phyloP scores from a whole-genome alignment of 1,139 yeast genomes.

The Geotrichum fermentans region DNA sequence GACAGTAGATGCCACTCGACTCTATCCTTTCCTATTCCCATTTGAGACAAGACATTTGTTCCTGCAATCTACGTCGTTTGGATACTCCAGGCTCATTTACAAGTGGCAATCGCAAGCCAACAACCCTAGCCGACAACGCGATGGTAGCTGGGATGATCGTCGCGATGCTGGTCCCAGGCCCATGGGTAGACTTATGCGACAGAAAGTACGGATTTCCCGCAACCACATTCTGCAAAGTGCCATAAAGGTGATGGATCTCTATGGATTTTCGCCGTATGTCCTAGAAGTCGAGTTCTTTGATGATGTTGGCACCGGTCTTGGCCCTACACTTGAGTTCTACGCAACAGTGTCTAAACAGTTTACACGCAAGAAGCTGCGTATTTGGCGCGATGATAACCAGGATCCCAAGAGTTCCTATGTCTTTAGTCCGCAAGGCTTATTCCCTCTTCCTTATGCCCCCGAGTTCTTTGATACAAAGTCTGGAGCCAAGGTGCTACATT shows the following conservation, averaged over 20 bases:
- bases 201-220: conserved; percentile 75
- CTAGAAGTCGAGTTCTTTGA: conserved; percentile 84
- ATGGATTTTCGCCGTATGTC: conserved; percentile 75
- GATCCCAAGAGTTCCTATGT: conserved; percentile 43
- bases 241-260: conserved; percentile 65
- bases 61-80: conserved; percentile 85
- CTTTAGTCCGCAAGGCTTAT: conserved; percentile 50
- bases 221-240: conserved; percentile 71
- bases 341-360: conserved; percentile 76
- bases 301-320: conserved; percentile 95
- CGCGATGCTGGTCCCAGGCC: conserved; percentile 33
- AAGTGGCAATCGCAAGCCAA: conserved; percentile 56
- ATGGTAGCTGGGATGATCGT: conserved; percentile 8
- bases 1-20: conserved; percentile 67
- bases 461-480: conserved; percentile 14
- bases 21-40: conserved; percentile 80
- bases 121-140: conserved; percentile 7
- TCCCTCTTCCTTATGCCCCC: conserved; percentile 59
- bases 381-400: conserved; percentile 63
- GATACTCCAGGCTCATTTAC: conserved; percentile 77
- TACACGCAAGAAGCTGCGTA: conserved; percentile 47
- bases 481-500: conserved; percentile 46
- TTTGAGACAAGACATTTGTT: conserved; percentile 74
- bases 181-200: conserved; percentile 74
- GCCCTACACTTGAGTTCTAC: conserved; percentile 93